Percentiles rank a stretch among this genome's conserved stretches.
These are phyloP conservation scores for Trametes versicolor DNA, from an alignment of 1,284 basidiomycete species.

Conservation along the genomic window DNA sequence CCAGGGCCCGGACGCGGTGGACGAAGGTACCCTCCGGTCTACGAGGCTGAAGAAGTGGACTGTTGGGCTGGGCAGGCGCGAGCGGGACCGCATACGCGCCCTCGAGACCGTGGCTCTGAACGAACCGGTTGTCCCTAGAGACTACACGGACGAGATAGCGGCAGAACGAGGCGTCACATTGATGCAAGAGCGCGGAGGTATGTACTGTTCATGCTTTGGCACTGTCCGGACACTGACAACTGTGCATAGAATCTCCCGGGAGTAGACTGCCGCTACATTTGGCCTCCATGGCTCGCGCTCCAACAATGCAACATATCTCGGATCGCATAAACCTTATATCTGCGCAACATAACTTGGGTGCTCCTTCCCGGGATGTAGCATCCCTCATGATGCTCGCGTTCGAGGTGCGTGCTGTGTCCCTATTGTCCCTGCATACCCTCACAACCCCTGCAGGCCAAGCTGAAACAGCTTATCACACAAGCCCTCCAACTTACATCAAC, in stretches of 20 bases:
- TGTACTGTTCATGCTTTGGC: background rate
- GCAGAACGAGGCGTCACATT: slow-evolving; percentile 74
- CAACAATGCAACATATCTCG: slow-evolving; percentile 79
- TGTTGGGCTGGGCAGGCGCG: slow-evolving; percentile 72
- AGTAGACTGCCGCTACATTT: slow-evolving; percentile 75
- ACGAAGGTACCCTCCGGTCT: slow-evolving; percentile 64
- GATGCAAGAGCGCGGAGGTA: slow-evolving; percentile 71
- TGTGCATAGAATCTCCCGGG: slow-evolving; percentile 67
- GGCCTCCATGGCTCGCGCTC: slow-evolving; percentile 71
- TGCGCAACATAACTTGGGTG: slow-evolving; percentile 74
- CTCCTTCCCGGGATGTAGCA: slow-evolving; percentile 69
- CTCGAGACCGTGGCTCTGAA: slow-evolving; percentile 51
- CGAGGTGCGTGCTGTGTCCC: slow-evolving; percentile 57
- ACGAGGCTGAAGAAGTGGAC: slow-evolving; percentile 78
- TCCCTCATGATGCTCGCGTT: slow-evolving; percentile 79
- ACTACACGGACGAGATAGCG: slow-evolving; percentile 70
- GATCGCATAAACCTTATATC: slow-evolving; percentile 84
- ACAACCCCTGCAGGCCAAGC: slow-evolving; percentile 65
- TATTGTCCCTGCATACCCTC: background rate
- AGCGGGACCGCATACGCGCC: slow-evolving; percentile 73
- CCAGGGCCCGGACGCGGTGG: slow-evolving; percentile 66
- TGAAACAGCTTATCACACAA: slow-evolving; percentile 84
- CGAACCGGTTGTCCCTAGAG: slow-evolving; percentile 48
- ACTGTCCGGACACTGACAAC: background rate
- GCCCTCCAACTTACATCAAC: slow-evolving; percentile 79